phyloP scores from a whole-genome alignment of 306 rosid species.

The Fragaria vesca region DNA sequence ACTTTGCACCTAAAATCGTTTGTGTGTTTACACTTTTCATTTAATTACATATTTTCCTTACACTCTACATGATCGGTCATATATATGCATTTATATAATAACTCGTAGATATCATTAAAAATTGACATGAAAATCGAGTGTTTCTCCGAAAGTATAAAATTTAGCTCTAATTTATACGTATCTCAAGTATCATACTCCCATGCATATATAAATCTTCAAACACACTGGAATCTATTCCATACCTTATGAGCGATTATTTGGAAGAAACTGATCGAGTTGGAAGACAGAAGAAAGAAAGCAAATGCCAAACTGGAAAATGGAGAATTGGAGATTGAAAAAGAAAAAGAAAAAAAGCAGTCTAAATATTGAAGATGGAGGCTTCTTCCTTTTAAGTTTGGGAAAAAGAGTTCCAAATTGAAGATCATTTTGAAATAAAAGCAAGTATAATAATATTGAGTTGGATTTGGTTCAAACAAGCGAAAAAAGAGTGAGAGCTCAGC shows the following conservation, averaged over 20 bases:
- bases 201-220: not conserved
- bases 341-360: slow-evolving; percentile 21
- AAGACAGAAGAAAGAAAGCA: not conserved
- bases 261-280: not conserved
- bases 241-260: not conserved
- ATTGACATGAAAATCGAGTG: too few species aligned
- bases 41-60: too few species aligned
- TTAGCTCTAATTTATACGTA: not conserved
- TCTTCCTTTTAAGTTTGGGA: slow-evolving; percentile 39
- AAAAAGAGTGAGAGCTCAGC: slow-evolving; percentile 26
- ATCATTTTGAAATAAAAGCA: slow-evolving; percentile 29
- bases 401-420: slow-evolving; percentile 28
- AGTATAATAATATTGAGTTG: slow-evolving; percentile 27
- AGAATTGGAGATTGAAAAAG: not conserved
- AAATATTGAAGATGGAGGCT: slow-evolving; percentile 38
- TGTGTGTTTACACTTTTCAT: too few species aligned
- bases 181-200: not conserved
- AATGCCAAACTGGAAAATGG: slow-evolving; percentile 18
- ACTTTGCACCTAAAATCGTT: too few species aligned
- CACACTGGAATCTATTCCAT: not conserved
- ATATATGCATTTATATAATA: too few species aligned
- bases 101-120: too few species aligned
- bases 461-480: slow-evolving; percentile 27
- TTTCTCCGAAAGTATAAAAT: too few species aligned
- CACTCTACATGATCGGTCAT: too few species aligned